phyloP scores from a whole-genome alignment of 331 rosid genomes.

The Stylosanthes scabra region DNA sequence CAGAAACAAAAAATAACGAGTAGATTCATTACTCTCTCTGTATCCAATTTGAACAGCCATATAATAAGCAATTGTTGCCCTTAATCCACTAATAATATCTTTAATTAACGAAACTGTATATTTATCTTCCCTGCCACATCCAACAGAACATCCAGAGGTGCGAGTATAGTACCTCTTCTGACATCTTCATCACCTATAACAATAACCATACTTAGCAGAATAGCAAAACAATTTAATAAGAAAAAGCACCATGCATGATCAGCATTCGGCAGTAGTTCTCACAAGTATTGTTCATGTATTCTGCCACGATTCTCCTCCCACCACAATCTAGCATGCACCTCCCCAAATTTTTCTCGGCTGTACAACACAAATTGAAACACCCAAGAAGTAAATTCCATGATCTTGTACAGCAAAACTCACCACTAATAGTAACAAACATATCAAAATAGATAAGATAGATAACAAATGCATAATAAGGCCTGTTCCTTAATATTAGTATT shows the following conservation, averaged over 20 bases:
- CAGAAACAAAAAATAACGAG: conserved; percentile 29
- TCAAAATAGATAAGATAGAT: background rate
- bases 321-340: conserved; percentile 85
- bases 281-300: conserved; percentile 80
- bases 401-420: conserved; percentile 25
- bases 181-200: conserved; percentile 42
- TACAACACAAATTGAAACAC: conserved; percentile 29
- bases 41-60: conserved; percentile 44
- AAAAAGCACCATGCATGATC: conserved; percentile 53
- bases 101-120: conserved; percentile 37
- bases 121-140: conserved; percentile 39
- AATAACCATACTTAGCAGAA: conserved; percentile 52
- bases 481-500: background rate
- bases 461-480: background rate
- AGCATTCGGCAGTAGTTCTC: conserved; percentile 34
- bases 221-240: conserved; percentile 50
- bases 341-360: conserved; percentile 88
- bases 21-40: conserved; percentile 37
- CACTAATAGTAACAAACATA: conserved; percentile 3
- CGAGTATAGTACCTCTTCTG: conserved; percentile 49
- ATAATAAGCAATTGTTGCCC: conserved; percentile 43
- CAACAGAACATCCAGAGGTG: conserved; percentile 44
- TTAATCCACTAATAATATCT: conserved; percentile 34
- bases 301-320: conserved; percentile 88
- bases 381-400: conserved; percentile 27